phyloP scores from a whole-genome alignment of 768 basidiomycete species.

The Tephrocybe sp. region DNA sequence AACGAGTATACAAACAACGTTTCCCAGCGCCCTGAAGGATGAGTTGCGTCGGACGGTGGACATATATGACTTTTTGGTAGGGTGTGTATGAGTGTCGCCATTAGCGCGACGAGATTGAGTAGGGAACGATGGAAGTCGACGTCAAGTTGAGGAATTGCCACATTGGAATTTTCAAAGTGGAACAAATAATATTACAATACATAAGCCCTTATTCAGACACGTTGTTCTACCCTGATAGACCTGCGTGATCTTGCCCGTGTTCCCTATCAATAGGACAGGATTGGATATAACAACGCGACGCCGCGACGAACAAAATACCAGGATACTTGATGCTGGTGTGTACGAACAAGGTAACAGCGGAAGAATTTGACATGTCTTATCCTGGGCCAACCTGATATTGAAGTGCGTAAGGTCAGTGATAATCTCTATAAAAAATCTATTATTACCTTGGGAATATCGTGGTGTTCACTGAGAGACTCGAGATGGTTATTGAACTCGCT shows the following conservation, averaged over 20 bases:
- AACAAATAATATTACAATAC: slow-evolving; percentile 56
- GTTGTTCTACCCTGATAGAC: slow-evolving; percentile 21
- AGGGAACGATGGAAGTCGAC: slow-evolving; percentile 30
- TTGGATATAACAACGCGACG: slow-evolving; percentile 1
- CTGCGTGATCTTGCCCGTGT: slow-evolving; percentile 11
- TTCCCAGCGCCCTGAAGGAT: slow-evolving; percentile 87
- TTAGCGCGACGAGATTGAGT: slow-evolving; percentile 30
- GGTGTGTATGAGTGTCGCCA: slow-evolving; percentile 37
- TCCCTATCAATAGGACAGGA: background rate
- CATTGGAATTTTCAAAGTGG: slow-evolving; percentile 38
- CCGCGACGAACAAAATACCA: slow-evolving; percentile 3
- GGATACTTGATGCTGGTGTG: background rate
- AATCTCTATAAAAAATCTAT: slow-evolving; percentile 4
- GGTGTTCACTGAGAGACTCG: slow-evolving; percentile 87
- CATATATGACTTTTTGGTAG: slow-evolving; percentile 48
- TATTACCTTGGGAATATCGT: slow-evolving; percentile 88
- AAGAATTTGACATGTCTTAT: slow-evolving; percentile 43
- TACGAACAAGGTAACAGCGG: slow-evolving; percentile 8
- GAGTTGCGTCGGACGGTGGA: slow-evolving; percentile 62
- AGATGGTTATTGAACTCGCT: slow-evolving; percentile 87
- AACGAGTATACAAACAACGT: slow-evolving; percentile 84
- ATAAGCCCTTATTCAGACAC: slow-evolving; percentile 21
- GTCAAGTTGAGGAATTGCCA: slow-evolving; percentile 32
- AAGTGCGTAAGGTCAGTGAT: slow-evolving; percentile 10
- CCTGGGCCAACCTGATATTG: slow-evolving; percentile 77